These are phyloP conservation scores for Gypsophila paniculata DNA, from an alignment of 179 eudicot species.

Conservation along the genomic window DNA sequence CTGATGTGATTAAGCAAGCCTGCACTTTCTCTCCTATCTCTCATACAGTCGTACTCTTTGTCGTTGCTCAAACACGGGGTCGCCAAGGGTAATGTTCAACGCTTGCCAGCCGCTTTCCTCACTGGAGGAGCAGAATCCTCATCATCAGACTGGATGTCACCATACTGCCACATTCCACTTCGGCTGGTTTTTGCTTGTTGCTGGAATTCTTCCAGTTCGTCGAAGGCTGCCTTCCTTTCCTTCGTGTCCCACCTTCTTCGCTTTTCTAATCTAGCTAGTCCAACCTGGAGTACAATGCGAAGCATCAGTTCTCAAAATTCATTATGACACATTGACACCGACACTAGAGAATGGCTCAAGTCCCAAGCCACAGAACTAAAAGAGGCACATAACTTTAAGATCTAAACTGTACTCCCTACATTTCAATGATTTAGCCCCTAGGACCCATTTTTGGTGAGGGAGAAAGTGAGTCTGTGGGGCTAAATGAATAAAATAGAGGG, in stretches of 20 bases:
- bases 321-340: not conserved
- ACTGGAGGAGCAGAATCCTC: slow-evolving; percentile 59
- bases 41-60: not conserved
- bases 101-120: slow-evolving; percentile 64
- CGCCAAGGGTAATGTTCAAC: slow-evolving; percentile 30
- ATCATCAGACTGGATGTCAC: slow-evolving; percentile 74
- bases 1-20: slow-evolving; percentile 10
- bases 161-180: slow-evolving; percentile 71
- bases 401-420: too few species aligned
- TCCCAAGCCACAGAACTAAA: too few species aligned
- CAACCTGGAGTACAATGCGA: slow-evolving; percentile 45
- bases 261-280: slow-evolving; percentile 73
- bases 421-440: too few species aligned
- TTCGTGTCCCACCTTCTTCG: slow-evolving; percentile 56
- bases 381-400: too few species aligned
- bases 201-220: slow-evolving; percentile 63
- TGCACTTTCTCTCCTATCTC: slow-evolving; percentile 18
- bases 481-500: too few species aligned
- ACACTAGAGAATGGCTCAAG: not conserved
- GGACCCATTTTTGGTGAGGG: too few species aligned
- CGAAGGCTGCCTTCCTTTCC: slow-evolving; percentile 47
- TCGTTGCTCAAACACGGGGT: not conserved
- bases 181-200: slow-evolving; percentile 53
- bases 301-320: slow-evolving; percentile 9
- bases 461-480: too few species aligned